Evolutionary conservation across 2,329 filamentous ascomycete species (phyloP), one percentile per base, ranked within the genome.

Genomic region (Rasamsonia emersonii): DNA sequence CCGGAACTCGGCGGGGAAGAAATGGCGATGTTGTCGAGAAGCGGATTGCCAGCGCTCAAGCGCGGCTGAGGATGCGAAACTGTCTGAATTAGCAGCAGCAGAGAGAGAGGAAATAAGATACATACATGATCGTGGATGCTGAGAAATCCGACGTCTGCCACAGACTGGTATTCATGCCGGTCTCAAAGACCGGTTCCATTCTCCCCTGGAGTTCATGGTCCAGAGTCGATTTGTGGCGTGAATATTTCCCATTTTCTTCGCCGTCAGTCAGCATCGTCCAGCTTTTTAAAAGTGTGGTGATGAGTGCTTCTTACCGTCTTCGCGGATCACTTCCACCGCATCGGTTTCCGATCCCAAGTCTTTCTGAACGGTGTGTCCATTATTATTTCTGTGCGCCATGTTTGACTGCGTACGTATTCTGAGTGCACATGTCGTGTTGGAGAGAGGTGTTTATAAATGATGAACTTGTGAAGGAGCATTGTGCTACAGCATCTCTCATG

Each of bases 1-100:
- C 11, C 24, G 24, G 30, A 45, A 46, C 18, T 24, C 30, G 14
- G 21, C 14, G 20, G 13, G 15, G n/a, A 32, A 32, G 30, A 32
- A 25, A n/a, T 14, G 5, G 11, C 15, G 24, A 9, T 13, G 9
- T 19, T 7, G 3, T 15, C 9, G 15, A n/a, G n/a, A n/a, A n/a
- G n/a, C n/a, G n/a, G n/a, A n/a, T n/a, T 10, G 11, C n/a, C n/a
- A 11, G 11, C 13, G 13, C 10, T 26, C 6, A n/a, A 24, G 16
- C 19, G 5, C 18, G 9, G 21, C 11, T 9, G 20, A 14, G 9
- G 20, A 15, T 18, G 14, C 30, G 9, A 25, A 24, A 17, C 30
- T 32, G 16, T 26, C 20, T 11, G 24, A 5, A 7, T 26, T 9
- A 26, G n/a, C 9, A n/a, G n/a, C n/a, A 13, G 7, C 7, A 13